Evolutionary conservation across 2,329 filamentous ascomycete species (phyloP).

Genomic region (Niveomyces coronatus): DNA sequence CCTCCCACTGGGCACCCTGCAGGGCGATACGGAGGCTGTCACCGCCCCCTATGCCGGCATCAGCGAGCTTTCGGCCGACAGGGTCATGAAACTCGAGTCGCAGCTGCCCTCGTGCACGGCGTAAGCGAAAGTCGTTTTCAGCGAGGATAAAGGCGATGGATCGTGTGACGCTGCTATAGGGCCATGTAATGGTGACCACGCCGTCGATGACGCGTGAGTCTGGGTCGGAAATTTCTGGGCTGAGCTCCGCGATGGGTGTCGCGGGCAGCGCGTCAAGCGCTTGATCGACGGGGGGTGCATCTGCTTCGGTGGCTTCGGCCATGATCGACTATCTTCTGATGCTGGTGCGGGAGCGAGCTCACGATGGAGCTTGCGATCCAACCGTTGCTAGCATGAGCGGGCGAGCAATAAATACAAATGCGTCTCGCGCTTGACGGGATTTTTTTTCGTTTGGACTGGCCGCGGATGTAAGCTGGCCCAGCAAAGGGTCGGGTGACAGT

Average conservation of each 20-base stretch:
- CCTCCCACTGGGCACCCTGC: conserved; percentile 56
- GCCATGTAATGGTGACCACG: conserved; percentile 79
- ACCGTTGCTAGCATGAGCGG: not conserved
- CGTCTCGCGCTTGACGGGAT: not conserved
- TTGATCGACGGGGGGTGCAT: not conserved
- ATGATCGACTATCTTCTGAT: conserved; percentile 4
- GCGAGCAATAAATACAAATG: not conserved
- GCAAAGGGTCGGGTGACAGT: not conserved
- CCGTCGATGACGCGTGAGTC: conserved; percentile 47
- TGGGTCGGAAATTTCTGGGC: conserved; percentile 34
- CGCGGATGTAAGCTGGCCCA: not conserved
- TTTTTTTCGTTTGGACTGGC: not conserved
- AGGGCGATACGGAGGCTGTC: conserved; percentile 64
- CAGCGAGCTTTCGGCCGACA: conserved; percentile 58
- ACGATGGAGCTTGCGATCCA: conserved; percentile 7
- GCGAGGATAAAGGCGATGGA: conserved; percentile 71
- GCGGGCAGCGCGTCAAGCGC: conserved; percentile 19
- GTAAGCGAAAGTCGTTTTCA: conserved; percentile 74
- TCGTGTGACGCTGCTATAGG: conserved; percentile 68
- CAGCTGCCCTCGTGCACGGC: conserved; percentile 68
- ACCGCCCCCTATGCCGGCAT: conserved; percentile 62
- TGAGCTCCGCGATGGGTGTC: conserved; percentile 47
- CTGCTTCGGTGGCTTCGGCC: conserved; percentile 5
- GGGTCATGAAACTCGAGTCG: conserved; percentile 64
- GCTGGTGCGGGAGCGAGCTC: conserved; percentile 3